Conservation (phyloP, 2,329 filamentous ascomycete species). For the Metarhizium rileyi region DNA sequence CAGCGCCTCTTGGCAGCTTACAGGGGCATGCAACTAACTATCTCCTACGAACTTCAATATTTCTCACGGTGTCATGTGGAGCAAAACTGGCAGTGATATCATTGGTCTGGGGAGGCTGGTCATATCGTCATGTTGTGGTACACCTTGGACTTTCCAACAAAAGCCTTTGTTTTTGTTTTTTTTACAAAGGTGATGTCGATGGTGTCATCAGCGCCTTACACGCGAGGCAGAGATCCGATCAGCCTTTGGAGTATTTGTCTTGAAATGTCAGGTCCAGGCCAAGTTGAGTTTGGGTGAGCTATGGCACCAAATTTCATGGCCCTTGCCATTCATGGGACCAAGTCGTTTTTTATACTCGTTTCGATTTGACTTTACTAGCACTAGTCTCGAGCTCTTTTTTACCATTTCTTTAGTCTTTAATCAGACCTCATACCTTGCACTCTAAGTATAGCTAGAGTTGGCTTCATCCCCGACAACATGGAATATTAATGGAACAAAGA, state of each 20-base stretch:
- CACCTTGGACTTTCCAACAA: conserved; percentile 8
- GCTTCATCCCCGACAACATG: conserved; percentile 15
- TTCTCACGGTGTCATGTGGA: conserved; percentile 20
- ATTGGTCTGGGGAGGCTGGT: conserved; percentile 12
- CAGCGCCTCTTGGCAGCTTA: conserved; percentile 23
- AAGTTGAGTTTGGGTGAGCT: neutral
- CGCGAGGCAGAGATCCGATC: neutral
- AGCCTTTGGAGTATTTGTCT: neutral
- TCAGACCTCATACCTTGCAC: conserved; percentile 24
- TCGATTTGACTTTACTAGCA: conserved; percentile 27
- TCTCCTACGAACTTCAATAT: conserved; percentile 21
- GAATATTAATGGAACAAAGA: conserved; percentile 5
- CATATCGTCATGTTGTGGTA: conserved; percentile 10
- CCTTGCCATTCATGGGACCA: conserved; percentile 4
- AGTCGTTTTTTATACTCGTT: conserved; percentile 18
- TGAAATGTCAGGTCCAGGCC: neutral
- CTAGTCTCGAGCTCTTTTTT: conserved; percentile 25
- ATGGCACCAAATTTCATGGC: neutral
- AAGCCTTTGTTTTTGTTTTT: conserved; percentile 11
- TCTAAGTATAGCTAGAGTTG: conserved; percentile 20
- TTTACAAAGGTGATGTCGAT: conserved; percentile 12
- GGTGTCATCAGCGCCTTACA: conserved; percentile 1
- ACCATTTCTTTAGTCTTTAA: conserved; percentile 29
- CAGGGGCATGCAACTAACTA: conserved; percentile 6
- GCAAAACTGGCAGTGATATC: conserved; percentile 14